A percentile compares a stretch with the other conserved stretches of the same genome.
phyloP scores from a whole-genome alignment of 306 rosid species.

The Ammopiptanthus mongolicus region DNA sequence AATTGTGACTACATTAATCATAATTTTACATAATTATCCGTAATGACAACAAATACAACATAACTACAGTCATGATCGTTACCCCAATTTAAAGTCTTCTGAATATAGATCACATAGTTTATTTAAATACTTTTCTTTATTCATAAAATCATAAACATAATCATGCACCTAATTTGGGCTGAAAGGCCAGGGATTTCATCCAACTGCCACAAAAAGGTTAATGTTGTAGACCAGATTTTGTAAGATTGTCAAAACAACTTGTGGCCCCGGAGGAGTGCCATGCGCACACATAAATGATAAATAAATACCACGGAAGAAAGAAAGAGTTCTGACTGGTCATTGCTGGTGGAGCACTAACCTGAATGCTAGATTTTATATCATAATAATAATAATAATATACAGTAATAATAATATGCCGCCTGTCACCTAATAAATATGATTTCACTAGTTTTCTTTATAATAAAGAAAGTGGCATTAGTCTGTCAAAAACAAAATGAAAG shows the following conservation, averaged over 20 bases:
- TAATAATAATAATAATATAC: too few relatives aligned
- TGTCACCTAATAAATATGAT: not conserved
- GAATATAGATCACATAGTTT: too few relatives aligned
- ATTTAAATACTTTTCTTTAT: too few relatives aligned
- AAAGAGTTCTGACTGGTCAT: not conserved
- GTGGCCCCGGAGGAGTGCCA: not conserved
- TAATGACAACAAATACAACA: too few relatives aligned
- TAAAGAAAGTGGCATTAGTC: not conserved
- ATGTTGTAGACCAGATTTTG: not conserved
- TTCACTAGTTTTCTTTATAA: not conserved
- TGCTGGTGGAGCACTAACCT: conserved; percentile 26
- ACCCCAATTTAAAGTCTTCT: too few relatives aligned
- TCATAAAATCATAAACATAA: too few relatives aligned
- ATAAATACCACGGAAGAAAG: too few relatives aligned
- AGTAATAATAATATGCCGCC: not conserved
- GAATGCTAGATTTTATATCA: not conserved
- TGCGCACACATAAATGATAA: not conserved
- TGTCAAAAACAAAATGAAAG: too few relatives aligned
- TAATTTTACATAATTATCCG: too few relatives aligned
- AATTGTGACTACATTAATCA: too few relatives aligned
- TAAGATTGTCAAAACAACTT: not conserved
- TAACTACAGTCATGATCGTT: too few relatives aligned
- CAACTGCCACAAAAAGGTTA: not conserved
- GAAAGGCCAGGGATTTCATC: not conserved
- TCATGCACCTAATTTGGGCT: not conserved